A percentile compares a stretch with the other conserved stretches of the same genome.
Evolutionary conservation across 2,329 filamentous ascomycete species (phyloP).

Genomic region (Botryotinia globosa): DNA sequence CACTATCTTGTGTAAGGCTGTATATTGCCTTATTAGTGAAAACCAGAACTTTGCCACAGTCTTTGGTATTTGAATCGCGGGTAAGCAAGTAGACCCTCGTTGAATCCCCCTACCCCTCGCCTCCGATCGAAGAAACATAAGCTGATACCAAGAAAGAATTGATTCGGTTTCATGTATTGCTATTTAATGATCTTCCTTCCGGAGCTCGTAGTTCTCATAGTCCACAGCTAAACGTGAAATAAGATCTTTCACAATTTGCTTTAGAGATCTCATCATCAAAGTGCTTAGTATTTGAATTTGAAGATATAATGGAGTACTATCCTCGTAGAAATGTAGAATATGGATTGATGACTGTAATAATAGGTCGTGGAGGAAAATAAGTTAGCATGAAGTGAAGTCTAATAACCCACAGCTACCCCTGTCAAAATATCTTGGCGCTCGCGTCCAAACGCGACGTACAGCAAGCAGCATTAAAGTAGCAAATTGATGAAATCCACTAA

Average conservation of each 20-base stretch:
- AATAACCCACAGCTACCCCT: constrained; percentile 18
- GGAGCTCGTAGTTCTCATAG: neutral
- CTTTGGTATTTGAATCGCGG: neutral
- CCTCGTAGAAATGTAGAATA: neutral
- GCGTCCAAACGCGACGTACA: constrained; percentile 13
- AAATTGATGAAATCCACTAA: constrained; percentile 3
- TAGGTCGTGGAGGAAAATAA: neutral
- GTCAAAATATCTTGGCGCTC: constrained; percentile 20
- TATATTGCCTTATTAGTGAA: neutral
- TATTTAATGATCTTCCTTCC: neutral
- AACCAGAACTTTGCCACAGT: neutral
- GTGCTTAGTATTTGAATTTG: neutral
- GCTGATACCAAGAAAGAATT: neutral
- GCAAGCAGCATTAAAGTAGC: neutral
- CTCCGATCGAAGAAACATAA: neutral
- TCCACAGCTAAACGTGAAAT: neutral
- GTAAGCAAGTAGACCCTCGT: neutral
- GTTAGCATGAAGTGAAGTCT: constrained; percentile 1
- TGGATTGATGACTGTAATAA: neutral
- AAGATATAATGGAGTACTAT: neutral
- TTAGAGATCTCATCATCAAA: neutral
- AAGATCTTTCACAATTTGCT: neutral
- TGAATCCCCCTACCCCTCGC: neutral
- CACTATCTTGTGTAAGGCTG: neutral
- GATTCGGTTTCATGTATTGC: neutral